Evolutionary conservation across 495 filamentous ascomycete species (phyloP).

Genomic region (Penicillium robsamsonii): DNA sequence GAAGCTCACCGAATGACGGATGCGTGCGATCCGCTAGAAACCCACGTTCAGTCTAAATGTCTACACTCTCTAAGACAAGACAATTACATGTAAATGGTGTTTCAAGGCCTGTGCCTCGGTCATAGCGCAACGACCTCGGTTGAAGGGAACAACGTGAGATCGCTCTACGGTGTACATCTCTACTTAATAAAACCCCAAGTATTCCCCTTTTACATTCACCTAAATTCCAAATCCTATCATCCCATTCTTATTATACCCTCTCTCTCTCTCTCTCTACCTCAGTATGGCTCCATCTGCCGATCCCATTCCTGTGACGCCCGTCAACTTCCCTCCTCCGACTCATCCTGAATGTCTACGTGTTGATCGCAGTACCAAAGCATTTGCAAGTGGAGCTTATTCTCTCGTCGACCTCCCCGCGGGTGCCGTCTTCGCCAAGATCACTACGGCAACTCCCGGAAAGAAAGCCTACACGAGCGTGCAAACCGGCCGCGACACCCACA

Average conservation of each 20-base stretch:
- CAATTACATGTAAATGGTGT: background rate
- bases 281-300: constrained; percentile 26
- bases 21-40: background rate
- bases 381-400: constrained; percentile 61
- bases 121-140: constrained; percentile 15
- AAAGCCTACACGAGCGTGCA: constrained; percentile 72
- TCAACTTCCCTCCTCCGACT: constrained; percentile 25
- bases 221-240: background rate
- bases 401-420: constrained; percentile 61
- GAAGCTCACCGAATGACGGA: constrained; percentile 1
- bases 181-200: background rate
- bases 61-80: background rate
- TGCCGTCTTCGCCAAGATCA: constrained; percentile 54
- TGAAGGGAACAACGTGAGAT: constrained; percentile 13
- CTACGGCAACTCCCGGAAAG: constrained; percentile 52
- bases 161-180: background rate
- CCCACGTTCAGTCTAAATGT: background rate
- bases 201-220: background rate
- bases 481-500: constrained; percentile 56
- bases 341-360: constrained; percentile 40
- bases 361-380: constrained; percentile 43
- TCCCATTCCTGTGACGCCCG: constrained; percentile 14
- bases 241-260: background rate
- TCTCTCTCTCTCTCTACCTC: background rate
- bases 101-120: constrained; percentile 7